Conservation (phyloP, 116 monocot genomes). For the Papilionanthe hybrid region DNA sequence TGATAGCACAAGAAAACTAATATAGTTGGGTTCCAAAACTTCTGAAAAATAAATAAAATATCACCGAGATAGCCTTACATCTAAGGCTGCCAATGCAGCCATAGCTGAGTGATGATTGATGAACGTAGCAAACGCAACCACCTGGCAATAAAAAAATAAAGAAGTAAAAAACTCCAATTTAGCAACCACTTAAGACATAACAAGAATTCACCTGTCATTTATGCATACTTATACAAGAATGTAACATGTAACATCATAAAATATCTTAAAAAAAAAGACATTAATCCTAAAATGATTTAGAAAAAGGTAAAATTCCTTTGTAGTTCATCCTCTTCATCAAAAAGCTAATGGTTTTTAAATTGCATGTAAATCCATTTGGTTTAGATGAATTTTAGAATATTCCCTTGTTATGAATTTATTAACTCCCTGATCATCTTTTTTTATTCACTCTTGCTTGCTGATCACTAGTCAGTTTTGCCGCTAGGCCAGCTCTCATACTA, state of each 20-base stretch:
- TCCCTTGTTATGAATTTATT: not conserved
- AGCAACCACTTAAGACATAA: not conserved
- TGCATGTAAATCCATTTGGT: too few species aligned
- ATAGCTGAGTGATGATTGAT: conserved; percentile 61
- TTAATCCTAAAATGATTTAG: not conserved
- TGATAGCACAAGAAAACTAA: not conserved
- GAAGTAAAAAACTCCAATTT: not conserved
- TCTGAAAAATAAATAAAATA: not conserved
- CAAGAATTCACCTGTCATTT: not conserved
- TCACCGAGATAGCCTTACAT: conserved; percentile 38
- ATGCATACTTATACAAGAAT: not conserved
- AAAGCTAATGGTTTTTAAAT: too few species aligned
- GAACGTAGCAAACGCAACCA: conserved; percentile 77
- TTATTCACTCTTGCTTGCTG: not conserved
- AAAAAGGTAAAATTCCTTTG: not conserved
- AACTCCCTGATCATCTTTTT: not conserved
- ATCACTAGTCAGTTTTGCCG: not conserved
- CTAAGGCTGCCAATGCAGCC: conserved; percentile 50
- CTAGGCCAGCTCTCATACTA: not conserved
- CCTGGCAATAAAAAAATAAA: conserved; percentile 26
- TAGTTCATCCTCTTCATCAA: too few species aligned
- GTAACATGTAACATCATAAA: not conserved
- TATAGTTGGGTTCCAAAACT: not conserved
- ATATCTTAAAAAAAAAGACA: not conserved
- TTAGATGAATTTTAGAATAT: too few species aligned